Percentiles rank a stretch among this genome's conserved stretches.
Conservation (phyloP, 1,284 basidiomycete genomes). For the Abortiporus biennis region DNA sequence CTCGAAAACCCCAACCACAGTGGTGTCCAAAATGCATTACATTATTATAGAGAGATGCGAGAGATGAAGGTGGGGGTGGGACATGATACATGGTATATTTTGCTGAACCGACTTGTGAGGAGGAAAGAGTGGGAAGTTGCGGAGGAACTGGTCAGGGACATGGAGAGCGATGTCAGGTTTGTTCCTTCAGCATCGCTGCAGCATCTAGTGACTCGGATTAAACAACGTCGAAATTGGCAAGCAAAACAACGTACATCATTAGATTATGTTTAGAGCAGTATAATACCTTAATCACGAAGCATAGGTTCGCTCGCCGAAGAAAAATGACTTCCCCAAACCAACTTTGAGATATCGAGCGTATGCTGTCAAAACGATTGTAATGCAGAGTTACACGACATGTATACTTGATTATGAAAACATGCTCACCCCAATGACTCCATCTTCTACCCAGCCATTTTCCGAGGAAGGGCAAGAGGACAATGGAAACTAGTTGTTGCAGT, state of each 20-base stretch:
- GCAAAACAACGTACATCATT: slow-evolving; percentile 13
- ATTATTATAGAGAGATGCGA: slow-evolving; percentile 64
- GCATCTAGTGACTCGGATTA: slow-evolving; percentile 31
- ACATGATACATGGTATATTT: slow-evolving; percentile 69
- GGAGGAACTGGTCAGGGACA: slow-evolving; percentile 52
- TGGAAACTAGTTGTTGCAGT: slow-evolving; percentile 72
- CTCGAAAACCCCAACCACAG: slow-evolving; percentile 42
- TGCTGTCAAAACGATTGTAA: slow-evolving; percentile 34
- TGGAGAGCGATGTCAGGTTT: slow-evolving; percentile 36
- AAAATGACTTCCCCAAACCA: slow-evolving; percentile 64
- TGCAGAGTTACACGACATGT: slow-evolving; percentile 9
- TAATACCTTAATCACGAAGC: neutral
- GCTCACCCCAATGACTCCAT: slow-evolving; percentile 82
- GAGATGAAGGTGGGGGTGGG: slow-evolving; percentile 40
- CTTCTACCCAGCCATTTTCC: slow-evolving; percentile 86
- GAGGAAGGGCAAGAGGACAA: slow-evolving; percentile 80
- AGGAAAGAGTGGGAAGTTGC: slow-evolving; percentile 54
- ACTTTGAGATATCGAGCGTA: slow-evolving; percentile 67
- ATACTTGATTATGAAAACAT: slow-evolving; percentile 2
- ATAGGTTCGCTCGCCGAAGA: slow-evolving; percentile 37
- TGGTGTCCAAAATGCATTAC: slow-evolving; percentile 49
- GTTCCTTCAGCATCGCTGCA: slow-evolving; percentile 32
- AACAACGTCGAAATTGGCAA: slow-evolving; percentile 18
- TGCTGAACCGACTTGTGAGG: slow-evolving; percentile 55
- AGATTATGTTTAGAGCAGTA: slow-evolving; percentile 1